Conservation (phyloP, 164 flowering plant genomes). For the Kingdonia uniflora region DNA sequence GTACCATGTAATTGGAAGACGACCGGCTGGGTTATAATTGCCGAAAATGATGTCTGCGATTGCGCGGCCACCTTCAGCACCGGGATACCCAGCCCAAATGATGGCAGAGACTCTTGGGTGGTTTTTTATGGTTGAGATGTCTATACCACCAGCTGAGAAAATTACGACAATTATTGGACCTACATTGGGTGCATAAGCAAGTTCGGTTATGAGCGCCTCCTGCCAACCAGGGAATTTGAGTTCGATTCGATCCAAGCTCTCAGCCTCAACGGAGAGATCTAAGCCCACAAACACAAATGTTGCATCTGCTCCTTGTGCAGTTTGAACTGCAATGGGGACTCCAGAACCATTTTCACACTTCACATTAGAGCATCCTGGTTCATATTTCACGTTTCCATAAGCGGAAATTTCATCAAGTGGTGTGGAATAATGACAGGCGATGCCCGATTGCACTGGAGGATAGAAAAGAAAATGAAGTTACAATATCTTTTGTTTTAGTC, state of each 20-base stretch:
- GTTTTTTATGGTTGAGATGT: slow-evolving; percentile 16
- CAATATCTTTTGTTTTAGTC: not conserved
- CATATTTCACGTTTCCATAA: not conserved
- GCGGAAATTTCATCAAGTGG: slow-evolving; percentile 11
- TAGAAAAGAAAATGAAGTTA: not conserved
- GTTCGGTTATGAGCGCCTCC: slow-evolving; percentile 13
- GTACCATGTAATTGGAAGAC: slow-evolving; percentile 79
- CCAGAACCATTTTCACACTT: not conserved
- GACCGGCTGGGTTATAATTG: slow-evolving; percentile 39
- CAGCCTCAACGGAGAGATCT: slow-evolving; percentile 32
- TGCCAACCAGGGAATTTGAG: slow-evolving; percentile 33
- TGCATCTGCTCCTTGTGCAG: slow-evolving; percentile 20
- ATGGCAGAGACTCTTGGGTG: slow-evolving; percentile 19
- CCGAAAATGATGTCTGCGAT: slow-evolving; percentile 35
- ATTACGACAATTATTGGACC: slow-evolving; percentile 27
- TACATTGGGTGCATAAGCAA: slow-evolving; percentile 19
- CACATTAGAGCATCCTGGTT: slow-evolving; percentile 7
- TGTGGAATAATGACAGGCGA: slow-evolving; percentile 9
- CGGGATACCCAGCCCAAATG: slow-evolving; percentile 45
- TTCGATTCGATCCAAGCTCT: slow-evolving; percentile 23
- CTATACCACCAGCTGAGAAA: slow-evolving; percentile 26
- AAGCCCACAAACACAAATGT: slow-evolving; percentile 32
- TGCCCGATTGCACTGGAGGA: slow-evolving; percentile 1
- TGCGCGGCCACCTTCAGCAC: slow-evolving; percentile 35
- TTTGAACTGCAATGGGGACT: not conserved